Conservation (phyloP, 495 filamentous ascomycete species). For the Umbilicaria muhlenbergii region DNA sequence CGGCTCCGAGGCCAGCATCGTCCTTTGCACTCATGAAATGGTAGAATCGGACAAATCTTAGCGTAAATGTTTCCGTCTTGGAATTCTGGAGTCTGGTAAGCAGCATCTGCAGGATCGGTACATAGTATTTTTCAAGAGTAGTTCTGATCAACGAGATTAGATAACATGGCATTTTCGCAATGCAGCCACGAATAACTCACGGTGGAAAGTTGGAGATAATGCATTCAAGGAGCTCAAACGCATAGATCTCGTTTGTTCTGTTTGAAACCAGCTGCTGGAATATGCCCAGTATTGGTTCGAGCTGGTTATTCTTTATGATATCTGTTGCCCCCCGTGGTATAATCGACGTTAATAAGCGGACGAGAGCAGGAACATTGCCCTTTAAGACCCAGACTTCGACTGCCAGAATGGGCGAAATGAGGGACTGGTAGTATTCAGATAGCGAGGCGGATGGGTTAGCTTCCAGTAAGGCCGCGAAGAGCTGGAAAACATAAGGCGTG, state of each 20-base stretch:
- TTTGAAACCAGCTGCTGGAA: slow-evolving; percentile 73
- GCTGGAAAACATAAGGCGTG: slow-evolving; percentile 89
- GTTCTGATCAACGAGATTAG: slow-evolving; percentile 20
- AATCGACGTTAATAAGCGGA: slow-evolving; percentile 68
- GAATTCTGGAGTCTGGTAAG: slow-evolving; percentile 64
- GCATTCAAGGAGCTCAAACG: slow-evolving; percentile 78
- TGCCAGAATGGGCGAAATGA: slow-evolving; percentile 59
- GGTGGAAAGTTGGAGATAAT: slow-evolving; percentile 53
- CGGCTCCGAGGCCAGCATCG: slow-evolving; percentile 66
- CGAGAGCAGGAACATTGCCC: slow-evolving; percentile 84
- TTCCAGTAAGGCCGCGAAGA: slow-evolving; percentile 80
- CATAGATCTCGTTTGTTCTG: slow-evolving; percentile 63
- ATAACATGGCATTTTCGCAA: too few species aligned
- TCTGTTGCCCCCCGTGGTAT: slow-evolving; percentile 57
- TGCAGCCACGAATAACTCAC: slow-evolving; percentile 27
- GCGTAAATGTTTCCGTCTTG: slow-evolving; percentile 65
- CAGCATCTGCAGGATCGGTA: slow-evolving; percentile 62
- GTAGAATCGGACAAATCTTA: slow-evolving; percentile 79
- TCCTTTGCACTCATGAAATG: slow-evolving; percentile 70
- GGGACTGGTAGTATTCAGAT: slow-evolving; percentile 56
- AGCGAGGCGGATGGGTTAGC: slow-evolving; percentile 57
- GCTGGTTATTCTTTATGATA: slow-evolving; percentile 58
- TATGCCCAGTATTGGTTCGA: slow-evolving; percentile 71
- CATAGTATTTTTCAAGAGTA: slow-evolving; percentile 60
- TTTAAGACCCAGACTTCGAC: slow-evolving; percentile 73